phyloP scores from a whole-genome alignment of 352 stramenopile species.

The Phytophthora tubulina region DNA sequence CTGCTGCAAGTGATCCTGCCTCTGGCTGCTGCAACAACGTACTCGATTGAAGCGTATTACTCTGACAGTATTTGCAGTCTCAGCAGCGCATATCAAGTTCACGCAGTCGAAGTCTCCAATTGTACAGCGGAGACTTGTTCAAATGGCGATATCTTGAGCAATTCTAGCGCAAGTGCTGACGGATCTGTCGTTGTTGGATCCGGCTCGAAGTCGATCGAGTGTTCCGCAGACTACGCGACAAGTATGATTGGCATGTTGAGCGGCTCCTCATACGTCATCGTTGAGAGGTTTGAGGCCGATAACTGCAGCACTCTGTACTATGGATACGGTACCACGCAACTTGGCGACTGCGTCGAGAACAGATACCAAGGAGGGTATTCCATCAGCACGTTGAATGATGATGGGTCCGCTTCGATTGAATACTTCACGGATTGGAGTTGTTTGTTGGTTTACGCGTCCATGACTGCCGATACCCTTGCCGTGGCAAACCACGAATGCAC shows the following conservation, averaged over 20 bases:
- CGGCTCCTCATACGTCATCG: constrained; percentile 13
- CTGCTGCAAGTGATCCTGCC: not conserved
- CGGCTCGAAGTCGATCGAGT: constrained; percentile 5
- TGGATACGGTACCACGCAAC: constrained; percentile 8
- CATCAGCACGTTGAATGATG: not conserved
- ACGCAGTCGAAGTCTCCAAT: not conserved
- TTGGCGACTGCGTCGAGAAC: not conserved
- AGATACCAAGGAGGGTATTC: constrained; percentile 20
- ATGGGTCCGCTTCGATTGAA: constrained; percentile 15
- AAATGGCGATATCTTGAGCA: not conserved
- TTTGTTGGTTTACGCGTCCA: not conserved
- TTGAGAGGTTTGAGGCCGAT: constrained; percentile 7
- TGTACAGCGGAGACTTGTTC: constrained; percentile 12
- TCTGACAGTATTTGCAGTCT: not conserved
- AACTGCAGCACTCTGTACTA: constrained; percentile 19
- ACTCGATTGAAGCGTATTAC: constrained; percentile 9
- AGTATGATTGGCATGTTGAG: constrained; percentile 7
- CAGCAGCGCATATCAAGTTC: constrained; percentile 14
- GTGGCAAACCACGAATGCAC: constrained; percentile 19
- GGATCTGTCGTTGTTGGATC: not conserved
- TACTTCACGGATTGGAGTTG: constrained; percentile 17
- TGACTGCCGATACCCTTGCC: constrained; percentile 4
- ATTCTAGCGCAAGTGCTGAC: not conserved
- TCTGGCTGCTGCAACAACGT: not conserved
- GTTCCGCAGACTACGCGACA: constrained; percentile 18